Base-by-base conservation (phyloP, 1,284 basidiomycete genomes). In the Tilletia setariae region DNA sequence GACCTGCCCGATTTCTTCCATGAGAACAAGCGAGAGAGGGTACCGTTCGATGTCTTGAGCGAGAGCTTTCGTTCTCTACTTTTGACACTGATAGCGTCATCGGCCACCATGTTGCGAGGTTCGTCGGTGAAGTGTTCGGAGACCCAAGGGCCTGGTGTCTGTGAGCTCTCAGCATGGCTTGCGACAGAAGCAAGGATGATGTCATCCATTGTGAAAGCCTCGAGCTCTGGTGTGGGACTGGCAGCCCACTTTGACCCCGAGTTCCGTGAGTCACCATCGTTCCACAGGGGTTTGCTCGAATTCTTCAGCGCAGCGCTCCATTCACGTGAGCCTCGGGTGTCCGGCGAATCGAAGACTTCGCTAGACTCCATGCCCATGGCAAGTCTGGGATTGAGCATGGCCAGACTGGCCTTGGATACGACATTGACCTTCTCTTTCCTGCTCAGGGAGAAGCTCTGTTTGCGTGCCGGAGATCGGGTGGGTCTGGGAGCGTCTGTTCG, bases 351-450 rank as follows among this genome's bases (percentile, higher is more conserved):
- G 51, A 59, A 49, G 30, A 16, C 15, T 8, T 59, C 35, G 28
- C 47, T 47, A 30, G 56, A 30, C 46, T 79, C 78, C 69, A 79
- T 78, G 53, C 78, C 78, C 76, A 79, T 78, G n/a, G 77, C 78
- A 62, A 75, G 73, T 21, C 77, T 70, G 35, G 78, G 78, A 62
- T 79, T 74, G 49, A 79, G 72, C 68, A 76, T 72, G 64, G 77
- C 78, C 13, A 79, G 68, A 51, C 75, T 77, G 13, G 78, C 76
- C 66, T 79, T 79, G 63, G 77, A 78, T 56, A 77, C 74, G 44
- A 72, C 75, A 62, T 77, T 77, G 73, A 79, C 71, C 71, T 79
- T 79, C 63, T 70, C 72, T 69, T 74, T 76, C 44, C 73, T 11
- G 19, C 43, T 75, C 13, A 70, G 70, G 16, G 67, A 13, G 13